Evolutionary conservation across 108 stramenopile species (phyloP).

Genomic region (Skeletonema marinoi): DNA sequence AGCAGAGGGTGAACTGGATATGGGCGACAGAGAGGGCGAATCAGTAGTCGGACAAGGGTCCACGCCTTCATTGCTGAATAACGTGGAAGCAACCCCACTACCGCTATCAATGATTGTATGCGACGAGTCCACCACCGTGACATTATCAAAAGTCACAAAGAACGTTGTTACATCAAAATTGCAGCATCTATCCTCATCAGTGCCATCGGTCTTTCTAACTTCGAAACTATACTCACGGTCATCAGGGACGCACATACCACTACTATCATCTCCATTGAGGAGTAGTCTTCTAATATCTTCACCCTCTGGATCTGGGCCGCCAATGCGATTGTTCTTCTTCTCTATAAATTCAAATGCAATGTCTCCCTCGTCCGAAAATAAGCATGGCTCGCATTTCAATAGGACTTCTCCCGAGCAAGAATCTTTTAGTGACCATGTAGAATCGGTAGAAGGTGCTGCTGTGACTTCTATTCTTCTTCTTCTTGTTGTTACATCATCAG

Average conservation of each 20-base stretch:
- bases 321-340: neutral
- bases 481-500: neutral
- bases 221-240: neutral
- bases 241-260: neutral
- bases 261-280: constrained; percentile 4
- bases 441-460: neutral
- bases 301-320: neutral
- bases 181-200: constrained; percentile 1
- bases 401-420: constrained; percentile 20
- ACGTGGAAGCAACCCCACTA: neutral
- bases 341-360: neutral
- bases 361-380: neutral
- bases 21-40: neutral
- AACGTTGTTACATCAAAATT: neutral
- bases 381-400: constrained; percentile 13
- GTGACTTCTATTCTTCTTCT: neutral
- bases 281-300: neutral
- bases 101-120: neutral
- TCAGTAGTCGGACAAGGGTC: too few relatives aligned
- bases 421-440: constrained; percentile 20
- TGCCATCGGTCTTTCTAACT: neutral
- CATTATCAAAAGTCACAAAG: neutral
- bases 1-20: neutral
- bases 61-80: neutral
- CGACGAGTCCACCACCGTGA: neutral